These are phyloP conservation scores for Endocalyx cinctus DNA, from an alignment of 2,329 filamentous ascomycete species.

Conservation along the genomic window DNA sequence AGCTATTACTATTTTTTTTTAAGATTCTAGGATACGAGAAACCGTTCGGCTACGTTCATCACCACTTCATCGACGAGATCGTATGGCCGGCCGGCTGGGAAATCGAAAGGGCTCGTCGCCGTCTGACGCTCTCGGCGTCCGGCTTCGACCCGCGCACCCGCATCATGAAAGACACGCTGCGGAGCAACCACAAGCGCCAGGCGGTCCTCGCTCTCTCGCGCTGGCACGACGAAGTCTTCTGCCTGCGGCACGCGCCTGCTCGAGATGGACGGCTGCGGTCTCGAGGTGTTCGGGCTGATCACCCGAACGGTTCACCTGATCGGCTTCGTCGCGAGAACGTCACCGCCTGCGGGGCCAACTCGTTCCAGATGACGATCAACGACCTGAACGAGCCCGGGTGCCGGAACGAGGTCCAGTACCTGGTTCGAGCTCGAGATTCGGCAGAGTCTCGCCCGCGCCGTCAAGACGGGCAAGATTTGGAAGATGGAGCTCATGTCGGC, in stretches of 20 bases:
- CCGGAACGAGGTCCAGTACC: conserved; percentile 2
- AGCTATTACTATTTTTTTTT: conserved; percentile 4
- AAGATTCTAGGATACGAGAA: conserved; percentile 1
- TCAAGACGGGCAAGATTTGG: conserved; percentile 2
- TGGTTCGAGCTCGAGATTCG: conserved; percentile 3
- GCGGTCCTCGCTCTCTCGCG: too few relatives aligned
- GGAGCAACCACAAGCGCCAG: too few relatives aligned
- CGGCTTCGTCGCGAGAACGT: too few relatives aligned
- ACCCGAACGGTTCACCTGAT: too few relatives aligned
- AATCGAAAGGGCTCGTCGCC: too few relatives aligned
- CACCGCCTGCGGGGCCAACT: conserved; percentile 1
- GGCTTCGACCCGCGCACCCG: too few relatives aligned
- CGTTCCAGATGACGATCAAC: conserved; percentile 1
- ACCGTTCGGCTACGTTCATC: conserved; percentile 2
- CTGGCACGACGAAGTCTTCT: neutral
- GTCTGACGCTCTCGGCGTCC: too few relatives aligned
- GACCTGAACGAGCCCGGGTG: neutral
- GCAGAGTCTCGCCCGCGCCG: neutral
- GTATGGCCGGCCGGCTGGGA: neutral
- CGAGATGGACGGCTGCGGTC: too few relatives aligned
- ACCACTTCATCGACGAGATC: neutral
- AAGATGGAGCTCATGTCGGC: neutral
- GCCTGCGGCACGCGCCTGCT: neutral
- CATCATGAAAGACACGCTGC: too few relatives aligned
- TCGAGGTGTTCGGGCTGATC: too few relatives aligned